Percentiles rank a stretch among this genome's conserved stretches.
phyloP scores from a whole-genome alignment of 495 filamentous ascomycete species.

The Hypoxylon fuscum region DNA sequence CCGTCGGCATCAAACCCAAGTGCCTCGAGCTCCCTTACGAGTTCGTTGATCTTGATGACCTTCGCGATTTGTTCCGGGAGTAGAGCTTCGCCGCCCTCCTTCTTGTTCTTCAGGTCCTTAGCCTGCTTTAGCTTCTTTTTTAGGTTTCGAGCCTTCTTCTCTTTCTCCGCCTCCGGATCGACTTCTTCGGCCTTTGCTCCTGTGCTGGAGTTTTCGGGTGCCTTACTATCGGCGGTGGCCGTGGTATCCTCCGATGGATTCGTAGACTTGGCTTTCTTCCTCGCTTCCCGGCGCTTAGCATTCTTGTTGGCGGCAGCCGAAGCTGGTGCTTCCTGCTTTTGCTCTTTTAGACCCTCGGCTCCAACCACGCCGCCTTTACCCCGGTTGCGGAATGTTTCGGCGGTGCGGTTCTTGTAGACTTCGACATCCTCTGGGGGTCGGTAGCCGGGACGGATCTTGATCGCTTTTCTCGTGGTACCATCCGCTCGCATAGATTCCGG shows the following conservation, averaged over 20 bases:
- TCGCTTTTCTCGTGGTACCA: conserved; percentile 88
- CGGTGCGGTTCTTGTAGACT: conserved; percentile 91
- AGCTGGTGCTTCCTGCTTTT: conserved; percentile 53
- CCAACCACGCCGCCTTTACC: conserved; percentile 80
- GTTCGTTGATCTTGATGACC: conserved; percentile 94
- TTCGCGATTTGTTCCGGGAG: conserved; percentile 97
- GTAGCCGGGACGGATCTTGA: conserved; percentile 92
- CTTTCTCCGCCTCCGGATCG: conserved; percentile 79
- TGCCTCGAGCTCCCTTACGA: conserved; percentile 85
- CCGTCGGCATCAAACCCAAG: conserved; percentile 80
- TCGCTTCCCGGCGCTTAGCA: conserved; percentile 89
- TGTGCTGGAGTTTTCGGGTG: conserved; percentile 40
- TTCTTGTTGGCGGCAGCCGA: conserved; percentile 80
- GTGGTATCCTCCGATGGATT: conserved; percentile 27
- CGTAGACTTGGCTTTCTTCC: conserved; percentile 82
- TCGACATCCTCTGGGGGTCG: conserved; percentile 95
- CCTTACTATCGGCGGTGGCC: conserved; percentile 43
- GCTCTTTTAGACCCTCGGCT: conserved; percentile 70
- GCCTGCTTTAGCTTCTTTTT: conserved; percentile 97
- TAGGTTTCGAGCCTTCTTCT: conserved; percentile 92
- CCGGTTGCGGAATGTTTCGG: conserved; percentile 84
- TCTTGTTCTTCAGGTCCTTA: conserved; percentile 87
- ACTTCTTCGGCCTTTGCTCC: conserved; percentile 52
- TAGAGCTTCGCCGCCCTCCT: conserved; percentile 81
- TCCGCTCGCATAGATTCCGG: conserved; percentile 87